Evolutionary conservation across 2,329 filamentous ascomycete genomes (phyloP), one percentile per base, ranked within the genome.

Genomic region (Apiospora sp.): DNA sequence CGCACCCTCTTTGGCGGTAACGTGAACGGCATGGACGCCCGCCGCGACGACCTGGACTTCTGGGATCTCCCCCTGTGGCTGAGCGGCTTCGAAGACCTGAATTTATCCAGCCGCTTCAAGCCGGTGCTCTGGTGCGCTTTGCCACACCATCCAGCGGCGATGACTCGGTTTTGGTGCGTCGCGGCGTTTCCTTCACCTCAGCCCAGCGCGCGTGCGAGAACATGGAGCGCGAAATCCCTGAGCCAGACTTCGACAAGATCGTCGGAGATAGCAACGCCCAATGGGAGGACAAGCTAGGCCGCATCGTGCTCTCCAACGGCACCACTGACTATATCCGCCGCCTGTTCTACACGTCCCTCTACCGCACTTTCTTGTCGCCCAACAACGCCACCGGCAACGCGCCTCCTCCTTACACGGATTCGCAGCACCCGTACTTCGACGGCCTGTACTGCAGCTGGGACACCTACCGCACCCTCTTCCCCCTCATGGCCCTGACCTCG

Each of bases 371-470:
- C 44, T 8, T 69, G 67, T 69, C 67, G 16, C 67, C 67, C 27
- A 69, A 69, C 7, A 69, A 69, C 27, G 67, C 67, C 44, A 69
- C 67, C 19, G 67, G 67, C 43, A 49, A 69, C 44, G 67, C 67
- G 44, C 67, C 67, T 1, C 67, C 67, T 1, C 67, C 67, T 0
- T 69, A 69, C 24, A 49, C 44, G 0, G 67, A 69, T 27, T 37
- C 67, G 3, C 2, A 13, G 44, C 67, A 69, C 44, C 67, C 67
- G 4, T 69, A 69, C 16, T 69, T 69, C 19, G 67, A 69, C 44
- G 67, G 67, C 1, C 27, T 69, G 8, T 69, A 72, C 71, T 72
- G 71, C 67, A 72, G 71, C 49, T 69, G 67, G 67, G 67, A 69
- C 19, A 69, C 67, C 1, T 69, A 69, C 44, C 67, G 67, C 44